Base-by-base conservation (phyloP, 164 flowering plant genomes). In the Stephania yunnanensis region DNA sequence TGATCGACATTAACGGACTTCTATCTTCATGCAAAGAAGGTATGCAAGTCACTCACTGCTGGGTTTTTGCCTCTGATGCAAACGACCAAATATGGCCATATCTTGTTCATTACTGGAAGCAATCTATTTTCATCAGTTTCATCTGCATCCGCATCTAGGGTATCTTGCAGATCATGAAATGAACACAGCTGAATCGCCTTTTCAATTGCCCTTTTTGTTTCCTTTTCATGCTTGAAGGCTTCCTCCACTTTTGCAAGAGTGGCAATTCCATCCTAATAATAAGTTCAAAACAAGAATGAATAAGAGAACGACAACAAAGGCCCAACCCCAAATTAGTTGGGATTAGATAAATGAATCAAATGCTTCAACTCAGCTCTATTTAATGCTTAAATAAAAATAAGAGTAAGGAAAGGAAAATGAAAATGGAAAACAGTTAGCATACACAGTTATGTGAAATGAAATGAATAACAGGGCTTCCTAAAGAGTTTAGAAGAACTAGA, bases 41-140 rank as follows among this genome's bases (percentile, higher is more conserved):
- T 22, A 8, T 8, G 6, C 1, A 42, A 50, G 29, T 70, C 12
- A 79, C 90, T 46, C 73, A 95, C 99, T 94, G 89, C 86, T 46
- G 88, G 89, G 73, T 84, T 88, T 71, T 74, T 87, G 68, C 85
- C 85, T 74, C 76, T 87, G 63, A 91, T 75, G 76, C 97, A 93
- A 78, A 81, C 79, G 69, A 93, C 88, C 85, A 92, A 74, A 75
- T 87, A 87, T 10, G 99, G 99, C 99, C 99, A 95, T 68, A 93
- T 82, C 83, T 90, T 93, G 78, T 93, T 93, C 93, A 88, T 81
- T 46, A 97, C 98, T 29, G 99, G 99, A 81, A 95, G 98, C 85
- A 92, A 82, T 82, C 95, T 85, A 77, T 95, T 95, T 84, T 95
- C 99, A 74, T 85, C 90, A 7, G 84, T 79, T 69, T 82, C 92